These are phyloP conservation scores for Artemisia tridentata DNA, from an alignment of 129 eudicot species.

Conservation along the genomic window DNA sequence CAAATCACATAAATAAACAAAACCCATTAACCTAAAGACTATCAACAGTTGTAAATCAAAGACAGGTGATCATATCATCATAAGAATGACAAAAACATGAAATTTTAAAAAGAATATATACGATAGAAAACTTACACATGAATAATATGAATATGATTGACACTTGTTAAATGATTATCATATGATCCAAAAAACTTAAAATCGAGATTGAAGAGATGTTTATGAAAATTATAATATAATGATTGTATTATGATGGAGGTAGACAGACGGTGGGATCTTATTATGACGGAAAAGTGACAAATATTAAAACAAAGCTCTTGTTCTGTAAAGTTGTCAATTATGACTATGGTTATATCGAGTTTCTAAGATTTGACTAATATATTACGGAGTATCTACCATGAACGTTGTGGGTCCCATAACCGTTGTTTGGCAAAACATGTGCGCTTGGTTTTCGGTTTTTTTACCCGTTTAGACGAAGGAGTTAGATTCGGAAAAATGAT, in stretches of 20 bases:
- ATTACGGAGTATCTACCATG: too few species aligned
- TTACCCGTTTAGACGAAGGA: too few species aligned
- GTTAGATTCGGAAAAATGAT: too few species aligned
- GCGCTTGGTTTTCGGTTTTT: too few species aligned
- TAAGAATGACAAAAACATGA: conserved; percentile 2
- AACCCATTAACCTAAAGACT: conserved; percentile 2
- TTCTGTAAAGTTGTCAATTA: conserved; percentile 1
- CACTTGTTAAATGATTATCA: conserved; percentile 20
- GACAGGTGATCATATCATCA: conserved; percentile 9
- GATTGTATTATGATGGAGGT: not conserved
- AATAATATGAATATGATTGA: conserved; percentile 25
- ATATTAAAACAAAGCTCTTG: conserved; percentile 20
- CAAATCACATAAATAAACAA: conserved; percentile 18
- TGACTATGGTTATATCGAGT: too few species aligned
- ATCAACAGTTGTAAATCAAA: conserved; percentile 1
- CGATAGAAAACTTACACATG: conserved; percentile 25
- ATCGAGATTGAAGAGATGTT: conserved; percentile 30
- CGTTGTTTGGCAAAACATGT: too few species aligned
- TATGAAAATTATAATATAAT: conserved; percentile 9
- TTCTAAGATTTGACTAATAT: too few species aligned
- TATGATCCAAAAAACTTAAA: conserved; percentile 23
- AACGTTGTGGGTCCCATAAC: too few species aligned
- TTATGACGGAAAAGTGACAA: conserved; percentile 14
- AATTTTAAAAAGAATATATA: not conserved
- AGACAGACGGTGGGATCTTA: conserved; percentile 33